phyloP scores from a whole-genome alignment of 2,329 filamentous ascomycete genomes.

The Claviceps purpurea region DNA sequence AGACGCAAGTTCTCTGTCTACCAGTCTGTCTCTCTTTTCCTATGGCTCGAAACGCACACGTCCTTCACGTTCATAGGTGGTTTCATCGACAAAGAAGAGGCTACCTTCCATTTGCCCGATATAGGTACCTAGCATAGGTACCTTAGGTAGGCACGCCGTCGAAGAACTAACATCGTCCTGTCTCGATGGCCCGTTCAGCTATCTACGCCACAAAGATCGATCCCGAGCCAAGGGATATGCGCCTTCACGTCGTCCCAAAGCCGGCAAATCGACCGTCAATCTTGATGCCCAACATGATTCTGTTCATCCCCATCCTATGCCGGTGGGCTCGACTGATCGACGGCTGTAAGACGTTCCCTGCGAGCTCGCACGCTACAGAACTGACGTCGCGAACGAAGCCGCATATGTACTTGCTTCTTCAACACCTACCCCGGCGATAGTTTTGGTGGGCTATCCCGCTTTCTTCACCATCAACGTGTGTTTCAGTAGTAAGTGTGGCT shows the following conservation, averaged over 20 bases:
- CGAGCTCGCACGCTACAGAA: not conserved
- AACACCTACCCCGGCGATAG: not conserved
- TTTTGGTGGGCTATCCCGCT: not conserved
- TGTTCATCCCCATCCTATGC: not conserved
- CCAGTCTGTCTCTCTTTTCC: too few relatives aligned
- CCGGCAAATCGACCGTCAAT: not conserved
- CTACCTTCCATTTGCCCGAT: not conserved
- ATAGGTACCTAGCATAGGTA: not conserved
- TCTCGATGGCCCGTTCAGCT: not conserved
- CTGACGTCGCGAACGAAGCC: too few relatives aligned
- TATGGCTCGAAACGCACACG: not conserved
- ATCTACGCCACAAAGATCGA: not conserved
- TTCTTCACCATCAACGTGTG: not conserved
- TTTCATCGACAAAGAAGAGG: not conserved
- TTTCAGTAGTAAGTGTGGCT: not conserved
- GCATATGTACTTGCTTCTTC: not conserved
- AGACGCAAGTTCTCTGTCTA: not conserved
- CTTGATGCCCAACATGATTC: constrained; percentile 3
- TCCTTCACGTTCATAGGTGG: not conserved
- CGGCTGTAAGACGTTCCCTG: not conserved
- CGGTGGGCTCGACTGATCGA: not conserved
- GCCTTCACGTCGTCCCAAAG: not conserved
- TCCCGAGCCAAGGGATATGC: not conserved
- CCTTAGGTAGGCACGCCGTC: not conserved
- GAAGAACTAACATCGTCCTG: not conserved